phyloP scores from a whole-genome alignment of 345 rosid genomes.

The Toxicodendron radicans region DNA sequence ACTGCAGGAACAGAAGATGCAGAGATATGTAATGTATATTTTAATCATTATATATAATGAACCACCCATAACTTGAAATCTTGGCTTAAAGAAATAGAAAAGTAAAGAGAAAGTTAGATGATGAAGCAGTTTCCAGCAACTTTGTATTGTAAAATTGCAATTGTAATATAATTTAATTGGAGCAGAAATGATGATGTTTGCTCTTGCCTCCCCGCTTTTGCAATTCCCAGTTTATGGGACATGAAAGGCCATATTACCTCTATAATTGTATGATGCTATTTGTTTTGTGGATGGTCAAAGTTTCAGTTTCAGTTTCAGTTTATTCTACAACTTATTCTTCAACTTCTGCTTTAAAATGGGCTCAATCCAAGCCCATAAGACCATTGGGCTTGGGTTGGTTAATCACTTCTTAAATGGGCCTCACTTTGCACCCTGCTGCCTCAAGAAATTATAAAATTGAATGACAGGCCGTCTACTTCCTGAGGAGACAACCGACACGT shows the following conservation, averaged over 20 bases:
- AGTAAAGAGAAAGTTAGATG: not conserved
- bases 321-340: too few relatives aligned
- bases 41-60: too few relatives aligned
- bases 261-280: too few relatives aligned
- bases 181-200: not conserved
- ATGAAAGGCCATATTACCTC: too few relatives aligned
- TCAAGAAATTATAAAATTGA: too few relatives aligned
- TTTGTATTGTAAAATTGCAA: not conserved
- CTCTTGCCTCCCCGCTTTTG: not conserved
- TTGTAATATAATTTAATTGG: not conserved
- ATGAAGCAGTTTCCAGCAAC: not conserved
- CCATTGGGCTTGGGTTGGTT: not conserved
- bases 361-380: not conserved
- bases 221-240: too few relatives aligned
- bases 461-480: not conserved
- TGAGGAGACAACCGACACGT: not conserved
- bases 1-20: conserved; percentile 6
- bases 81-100: not conserved
- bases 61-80: not conserved
- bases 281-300: too few relatives aligned
- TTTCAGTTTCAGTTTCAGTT: too few relatives aligned
- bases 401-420: too few relatives aligned
- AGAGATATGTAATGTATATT: not conserved
- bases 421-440: too few relatives aligned
- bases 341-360: not conserved